Percentiles rank a stretch among this genome's conserved stretches.
phyloP scores from a whole-genome alignment of 1,284 basidiomycete species.

The Mycosarcoma mackinlayi region DNA sequence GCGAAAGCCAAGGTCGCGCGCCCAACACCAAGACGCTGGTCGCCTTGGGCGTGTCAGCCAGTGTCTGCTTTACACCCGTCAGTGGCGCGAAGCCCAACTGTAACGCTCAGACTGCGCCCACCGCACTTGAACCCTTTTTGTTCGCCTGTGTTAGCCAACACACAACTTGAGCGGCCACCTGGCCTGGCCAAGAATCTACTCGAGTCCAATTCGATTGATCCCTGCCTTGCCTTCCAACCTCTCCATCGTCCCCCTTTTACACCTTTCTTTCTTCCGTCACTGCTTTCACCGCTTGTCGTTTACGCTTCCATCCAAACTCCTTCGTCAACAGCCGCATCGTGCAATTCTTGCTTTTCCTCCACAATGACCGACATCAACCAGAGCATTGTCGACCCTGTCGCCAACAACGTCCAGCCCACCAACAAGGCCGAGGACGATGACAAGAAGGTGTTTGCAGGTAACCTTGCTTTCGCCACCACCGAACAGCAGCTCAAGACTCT shows the following conservation, averaged over 20 bases:
- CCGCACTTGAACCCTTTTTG: slow-evolving; percentile 8
- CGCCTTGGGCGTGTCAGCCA: too few relatives aligned
- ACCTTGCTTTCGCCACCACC: slow-evolving; percentile 64
- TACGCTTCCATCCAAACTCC: neutral
- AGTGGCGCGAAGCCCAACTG: too few relatives aligned
- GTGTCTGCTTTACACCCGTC: neutral
- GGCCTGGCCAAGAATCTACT: neutral
- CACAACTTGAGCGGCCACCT: too few relatives aligned
- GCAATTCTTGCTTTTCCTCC: neutral
- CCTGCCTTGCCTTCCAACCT: too few relatives aligned
- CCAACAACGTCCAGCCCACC: slow-evolving; percentile 40
- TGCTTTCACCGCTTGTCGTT: too few relatives aligned
- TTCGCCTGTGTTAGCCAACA: too few relatives aligned
- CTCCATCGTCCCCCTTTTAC: too few relatives aligned
- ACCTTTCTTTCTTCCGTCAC: too few relatives aligned
- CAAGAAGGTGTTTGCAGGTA: slow-evolving; percentile 53
- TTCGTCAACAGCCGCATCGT: neutral
- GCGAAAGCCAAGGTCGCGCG: slow-evolving; percentile 19
- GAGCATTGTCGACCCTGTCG: slow-evolving; percentile 45
- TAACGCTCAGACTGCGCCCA: slow-evolving; percentile 1
- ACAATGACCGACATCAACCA: slow-evolving; percentile 50
- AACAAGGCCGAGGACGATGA: slow-evolving; percentile 34
- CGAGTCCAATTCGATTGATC: too few relatives aligned
- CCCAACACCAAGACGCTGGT: too few relatives aligned
- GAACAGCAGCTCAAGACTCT: slow-evolving; percentile 58